Evolutionary conservation across 805 yeast genomes (phyloP).

Genomic region (Sugiyamaella lignohabitans): DNA sequence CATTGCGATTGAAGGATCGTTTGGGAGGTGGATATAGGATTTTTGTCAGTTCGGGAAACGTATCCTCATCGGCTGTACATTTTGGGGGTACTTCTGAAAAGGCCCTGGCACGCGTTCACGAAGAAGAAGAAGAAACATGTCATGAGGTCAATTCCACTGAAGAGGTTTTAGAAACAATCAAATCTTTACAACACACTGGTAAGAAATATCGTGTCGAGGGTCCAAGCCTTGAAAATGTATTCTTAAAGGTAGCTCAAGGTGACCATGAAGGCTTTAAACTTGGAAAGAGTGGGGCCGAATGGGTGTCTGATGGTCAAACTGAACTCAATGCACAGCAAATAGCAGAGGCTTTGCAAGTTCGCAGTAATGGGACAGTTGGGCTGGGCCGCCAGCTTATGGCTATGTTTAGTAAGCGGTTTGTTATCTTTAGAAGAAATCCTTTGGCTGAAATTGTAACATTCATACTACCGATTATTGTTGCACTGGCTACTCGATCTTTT

Average conservation of each 20-base stretch:
- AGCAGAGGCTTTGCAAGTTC: conserved; percentile 9
- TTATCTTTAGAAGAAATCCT: conserved; percentile 28
- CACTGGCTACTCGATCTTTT: conserved; percentile 23
- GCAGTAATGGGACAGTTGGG: conserved; percentile 16
- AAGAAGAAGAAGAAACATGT: conserved; percentile 24
- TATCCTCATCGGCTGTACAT: no score
- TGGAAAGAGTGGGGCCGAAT: not conserved
- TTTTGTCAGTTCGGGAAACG: conserved; percentile 21
- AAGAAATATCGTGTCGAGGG: conserved; percentile 28
- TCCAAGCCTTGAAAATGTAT: conserved; percentile 32
- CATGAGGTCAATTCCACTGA: conserved; percentile 14
- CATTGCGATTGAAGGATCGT: conserved; percentile 30
- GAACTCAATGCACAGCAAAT: conserved; percentile 4
- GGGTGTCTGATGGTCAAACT: not conserved
- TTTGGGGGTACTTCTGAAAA: not conserved
- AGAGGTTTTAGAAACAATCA: conserved; percentile 24
- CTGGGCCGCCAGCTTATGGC: conserved; percentile 23
- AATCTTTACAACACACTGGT: conserved; percentile 21
- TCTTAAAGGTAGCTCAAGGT: conserved; percentile 27
- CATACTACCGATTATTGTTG: conserved; percentile 30
- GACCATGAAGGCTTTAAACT: conserved; percentile 20
- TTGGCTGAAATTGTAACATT: conserved; percentile 25
- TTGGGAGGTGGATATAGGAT: conserved; percentile 32
- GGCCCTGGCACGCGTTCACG: conserved; percentile 15
- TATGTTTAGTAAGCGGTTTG: conserved; percentile 28